phyloP scores from a whole-genome alignment of 1,284 basidiomycete genomes.

The Ustilago sp. region DNA sequence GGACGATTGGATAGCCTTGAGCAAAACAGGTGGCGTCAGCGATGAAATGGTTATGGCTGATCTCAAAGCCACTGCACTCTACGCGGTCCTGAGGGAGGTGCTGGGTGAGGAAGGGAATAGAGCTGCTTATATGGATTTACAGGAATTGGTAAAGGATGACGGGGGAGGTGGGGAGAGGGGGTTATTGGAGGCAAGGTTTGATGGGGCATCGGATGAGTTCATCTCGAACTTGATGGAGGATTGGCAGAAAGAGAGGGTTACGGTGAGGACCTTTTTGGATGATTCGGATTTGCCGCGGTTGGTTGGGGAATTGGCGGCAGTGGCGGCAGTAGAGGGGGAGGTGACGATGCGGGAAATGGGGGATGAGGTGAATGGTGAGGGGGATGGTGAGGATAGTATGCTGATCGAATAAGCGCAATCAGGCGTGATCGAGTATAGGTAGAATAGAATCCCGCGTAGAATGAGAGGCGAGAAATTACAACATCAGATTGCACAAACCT shows the following conservation, averaged over 20 bases:
- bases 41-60: slow-evolving; percentile 49
- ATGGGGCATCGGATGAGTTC: slow-evolving; percentile 8
- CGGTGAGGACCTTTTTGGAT: slow-evolving; percentile 24
- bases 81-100: slow-evolving; percentile 31
- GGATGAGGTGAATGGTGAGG: background rate
- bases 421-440: too few species aligned
- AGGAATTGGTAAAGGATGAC: slow-evolving; percentile 7
- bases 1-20: slow-evolving; percentile 74
- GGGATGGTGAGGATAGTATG: slow-evolving; percentile 24
- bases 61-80: slow-evolving; percentile 42
- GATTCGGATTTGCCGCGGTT: slow-evolving; percentile 43
- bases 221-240: slow-evolving; percentile 24
- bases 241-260: slow-evolving; percentile 21
- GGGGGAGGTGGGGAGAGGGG: background rate
- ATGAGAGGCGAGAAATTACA: background rate
- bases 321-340: slow-evolving; percentile 19
- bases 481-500: background rate
- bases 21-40: slow-evolving; percentile 43
- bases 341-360: background rate
- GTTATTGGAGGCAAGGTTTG: slow-evolving; percentile 21
- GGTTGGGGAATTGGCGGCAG: slow-evolving; percentile 23
- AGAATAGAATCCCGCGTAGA: too few species aligned
- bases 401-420: slow-evolving; percentile 9
- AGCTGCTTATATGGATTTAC: slow-evolving; percentile 6
- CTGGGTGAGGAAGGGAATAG: slow-evolving; percentile 18